Conservation (phyloP, 306 rosid species). For the Casuarina cunninghamiana region DNA sequence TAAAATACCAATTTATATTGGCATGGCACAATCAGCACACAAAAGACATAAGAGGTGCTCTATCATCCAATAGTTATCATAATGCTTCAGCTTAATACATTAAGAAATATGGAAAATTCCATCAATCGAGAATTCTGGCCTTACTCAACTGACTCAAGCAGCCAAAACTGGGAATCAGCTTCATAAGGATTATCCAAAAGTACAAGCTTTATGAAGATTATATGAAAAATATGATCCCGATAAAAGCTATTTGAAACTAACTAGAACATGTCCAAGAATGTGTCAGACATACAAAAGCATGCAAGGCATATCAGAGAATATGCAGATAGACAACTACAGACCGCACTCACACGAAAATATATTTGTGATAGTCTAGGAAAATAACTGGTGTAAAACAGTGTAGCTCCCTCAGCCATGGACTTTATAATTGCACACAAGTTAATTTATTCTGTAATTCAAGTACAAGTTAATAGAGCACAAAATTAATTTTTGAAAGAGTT, state of each 20-base stretch:
- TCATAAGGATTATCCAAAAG: neutral
- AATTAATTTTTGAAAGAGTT: neutral
- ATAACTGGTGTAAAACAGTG: neutral
- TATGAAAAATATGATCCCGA: neutral
- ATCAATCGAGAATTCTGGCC: neutral
- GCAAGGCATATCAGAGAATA: neutral
- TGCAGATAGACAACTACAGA: neutral
- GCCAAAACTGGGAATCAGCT: neutral
- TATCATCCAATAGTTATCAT: neutral
- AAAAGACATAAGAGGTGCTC: neutral
- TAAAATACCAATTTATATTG: slow-evolving; percentile 4
- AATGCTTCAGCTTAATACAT: neutral
- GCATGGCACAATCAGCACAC: neutral
- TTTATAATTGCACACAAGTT: neutral
- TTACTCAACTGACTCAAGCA: neutral
- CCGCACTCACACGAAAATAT: neutral
- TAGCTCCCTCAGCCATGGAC: neutral
- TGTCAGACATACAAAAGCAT: neutral
- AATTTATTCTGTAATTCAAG: neutral
- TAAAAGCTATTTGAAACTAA: neutral
- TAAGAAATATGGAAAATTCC: neutral
- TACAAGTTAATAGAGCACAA: neutral
- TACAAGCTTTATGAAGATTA: neutral
- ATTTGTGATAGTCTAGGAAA: neutral
- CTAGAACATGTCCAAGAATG: neutral